Base-by-base conservation (phyloP, 148 eudicot species). In the Polygonum aviculare region DNA sequence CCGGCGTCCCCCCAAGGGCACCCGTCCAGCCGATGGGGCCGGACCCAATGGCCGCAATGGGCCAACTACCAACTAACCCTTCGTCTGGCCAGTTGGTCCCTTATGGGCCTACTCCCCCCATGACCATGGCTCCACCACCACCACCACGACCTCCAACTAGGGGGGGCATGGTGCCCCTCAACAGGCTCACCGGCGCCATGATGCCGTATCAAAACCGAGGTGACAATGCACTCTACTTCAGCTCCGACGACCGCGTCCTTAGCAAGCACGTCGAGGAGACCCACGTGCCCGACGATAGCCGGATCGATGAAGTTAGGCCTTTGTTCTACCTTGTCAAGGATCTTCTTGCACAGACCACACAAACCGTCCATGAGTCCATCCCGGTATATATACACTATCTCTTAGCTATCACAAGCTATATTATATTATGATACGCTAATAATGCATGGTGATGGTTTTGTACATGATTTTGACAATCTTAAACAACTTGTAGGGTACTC, bases 221-320 rank as follows among this genome's bases (percentile, higher is more conserved):
- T 22, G 72, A 67, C 45, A 35, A 16, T 16, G 72, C 72, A 16
- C 72, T 67, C 72, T 67, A 67, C 78, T 63, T 76, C 18, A 60
- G 52, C 33, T 77, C 79, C 3, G 79, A 77, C 38, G 79, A 77
- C 31, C 79, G 71, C 12, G 55, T 77, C 35, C 79, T 77, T 3
- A 77, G 73, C 70, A 69, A 52, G 62, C 74, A 69, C 16, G 74
- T 77, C 22, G 79, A 77, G 74, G 79, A 67, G 55, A 77, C 74
- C 14, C 79, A 77, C 52, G 62, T 69, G 7, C 79, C 79, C 1
- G 79, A 77, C 14, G 79, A 70, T 31, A 44, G 52, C 54, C 59
- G 44, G 9, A 69, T 39, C 5, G 69, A 63, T 9, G 74, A 77
- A 65, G 79, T 77, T 35, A 67, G 79, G 49, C 79, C 79, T 1